Evolutionary conservation across 2,329 filamentous ascomycete genomes (phyloP).

Genomic region (Fusarium caatingaense): DNA sequence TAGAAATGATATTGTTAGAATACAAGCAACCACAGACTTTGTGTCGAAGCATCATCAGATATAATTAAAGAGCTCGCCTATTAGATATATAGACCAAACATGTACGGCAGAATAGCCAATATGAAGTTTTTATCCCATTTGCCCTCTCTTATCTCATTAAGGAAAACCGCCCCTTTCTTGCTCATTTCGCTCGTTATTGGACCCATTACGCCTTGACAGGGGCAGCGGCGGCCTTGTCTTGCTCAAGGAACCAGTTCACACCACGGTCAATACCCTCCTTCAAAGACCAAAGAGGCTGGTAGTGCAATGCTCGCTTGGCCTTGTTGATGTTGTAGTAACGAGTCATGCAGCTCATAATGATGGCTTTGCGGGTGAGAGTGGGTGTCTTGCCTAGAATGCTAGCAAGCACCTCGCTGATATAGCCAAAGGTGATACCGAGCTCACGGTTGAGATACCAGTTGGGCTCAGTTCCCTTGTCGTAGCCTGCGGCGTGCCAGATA

Average conservation of each 20-base stretch:
- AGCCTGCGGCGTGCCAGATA: constrained; percentile 76
- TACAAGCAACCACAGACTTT: not conserved
- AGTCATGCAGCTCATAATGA: constrained; percentile 78
- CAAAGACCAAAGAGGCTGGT: constrained; percentile 73
- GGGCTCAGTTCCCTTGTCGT: constrained; percentile 61
- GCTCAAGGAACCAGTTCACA: constrained; percentile 66
- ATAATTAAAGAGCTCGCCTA: constrained; percentile 24
- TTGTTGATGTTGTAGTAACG: constrained; percentile 83
- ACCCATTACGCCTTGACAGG: constrained; percentile 40
- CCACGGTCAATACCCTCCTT: constrained; percentile 71
- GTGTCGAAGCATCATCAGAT: not conserved
- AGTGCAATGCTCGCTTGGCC: constrained; percentile 76
- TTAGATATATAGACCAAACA: constrained; percentile 20
- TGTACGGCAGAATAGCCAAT: constrained; percentile 12
- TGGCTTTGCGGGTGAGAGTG: constrained; percentile 69
- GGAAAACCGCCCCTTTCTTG: not conserved
- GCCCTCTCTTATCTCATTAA: constrained; percentile 10
- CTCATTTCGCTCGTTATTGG: constrained; percentile 2
- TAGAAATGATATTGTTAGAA: not conserved
- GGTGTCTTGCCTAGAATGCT: constrained; percentile 62
- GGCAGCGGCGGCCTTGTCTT: constrained; percentile 54
- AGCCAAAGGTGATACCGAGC: constrained; percentile 64
- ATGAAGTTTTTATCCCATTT: constrained; percentile 6
- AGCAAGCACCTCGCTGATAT: constrained; percentile 64
- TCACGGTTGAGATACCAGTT: constrained; percentile 67